Conservation (phyloP, 2,329 filamentous ascomycete species). For the Venturia oleaginea region DNA sequence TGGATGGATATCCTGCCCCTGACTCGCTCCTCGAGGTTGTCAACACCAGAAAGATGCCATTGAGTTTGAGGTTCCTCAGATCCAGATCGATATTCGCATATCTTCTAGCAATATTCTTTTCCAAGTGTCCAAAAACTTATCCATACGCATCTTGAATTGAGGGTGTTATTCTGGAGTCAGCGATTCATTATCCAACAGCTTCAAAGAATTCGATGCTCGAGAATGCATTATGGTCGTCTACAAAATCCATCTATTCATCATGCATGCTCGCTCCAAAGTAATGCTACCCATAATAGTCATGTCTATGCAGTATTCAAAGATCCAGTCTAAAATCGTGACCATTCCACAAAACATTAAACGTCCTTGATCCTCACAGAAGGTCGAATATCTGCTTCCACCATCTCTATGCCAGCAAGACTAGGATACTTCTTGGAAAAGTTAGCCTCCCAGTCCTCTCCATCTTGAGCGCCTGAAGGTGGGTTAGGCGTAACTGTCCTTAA, state of each 20-base stretch:
- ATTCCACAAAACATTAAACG: conserved; percentile 2
- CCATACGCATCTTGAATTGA: too few relatives aligned
- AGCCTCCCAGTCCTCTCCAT: conserved; percentile 51
- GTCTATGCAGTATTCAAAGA: conserved; percentile 1
- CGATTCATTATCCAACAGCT: too few relatives aligned
- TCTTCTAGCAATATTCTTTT: too few relatives aligned
- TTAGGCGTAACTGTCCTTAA: conserved; percentile 10
- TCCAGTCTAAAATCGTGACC: not conserved
- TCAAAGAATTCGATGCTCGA: not conserved
- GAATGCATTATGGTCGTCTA: not conserved
- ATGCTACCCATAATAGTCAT: not conserved
- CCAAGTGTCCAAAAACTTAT: too few relatives aligned
- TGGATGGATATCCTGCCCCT: not conserved
- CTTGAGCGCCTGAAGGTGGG: conserved; percentile 5
- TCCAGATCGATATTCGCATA: too few relatives aligned
- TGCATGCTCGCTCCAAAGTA: conserved; percentile 6
- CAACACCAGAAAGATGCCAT: too few relatives aligned
- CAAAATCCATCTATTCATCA: not conserved
- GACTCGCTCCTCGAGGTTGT: not conserved
- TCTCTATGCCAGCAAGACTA: conserved; percentile 74
- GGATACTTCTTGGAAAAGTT: conserved; percentile 83
- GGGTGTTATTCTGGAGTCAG: too few relatives aligned
- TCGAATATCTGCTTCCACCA: conserved; percentile 60
- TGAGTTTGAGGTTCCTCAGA: too few relatives aligned
- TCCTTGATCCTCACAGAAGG: conserved; percentile 10